Conservation (phyloP, 306 rosid genomes). For the Cercis canadensis region DNA sequence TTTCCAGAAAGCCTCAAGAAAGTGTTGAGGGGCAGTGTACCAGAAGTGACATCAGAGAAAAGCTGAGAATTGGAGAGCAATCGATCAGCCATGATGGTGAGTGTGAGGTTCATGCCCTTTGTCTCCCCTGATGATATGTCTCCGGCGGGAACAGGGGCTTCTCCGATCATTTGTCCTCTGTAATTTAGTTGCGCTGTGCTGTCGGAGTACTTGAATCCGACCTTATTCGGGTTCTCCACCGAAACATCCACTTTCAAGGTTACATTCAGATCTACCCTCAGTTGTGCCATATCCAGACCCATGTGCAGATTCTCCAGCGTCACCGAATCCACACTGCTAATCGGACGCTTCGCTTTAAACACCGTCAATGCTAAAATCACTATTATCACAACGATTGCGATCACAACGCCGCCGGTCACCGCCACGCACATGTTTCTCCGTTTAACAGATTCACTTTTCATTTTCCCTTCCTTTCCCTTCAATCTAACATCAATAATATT, state of each 20-base stretch:
- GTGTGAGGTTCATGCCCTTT: slow-evolving; percentile 44
- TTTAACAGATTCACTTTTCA: slow-evolving; percentile 28
- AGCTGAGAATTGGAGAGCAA: slow-evolving; percentile 38
- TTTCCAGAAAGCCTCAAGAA: slow-evolving; percentile 43
- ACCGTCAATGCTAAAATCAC: slow-evolving; percentile 55
- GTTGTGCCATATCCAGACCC: slow-evolving; percentile 15
- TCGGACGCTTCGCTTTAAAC: slow-evolving; percentile 54
- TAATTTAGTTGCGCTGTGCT: slow-evolving; percentile 55
- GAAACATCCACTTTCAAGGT: slow-evolving; percentile 50
- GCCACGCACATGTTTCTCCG: slow-evolving; percentile 38
- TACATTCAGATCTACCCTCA: slow-evolving; percentile 47
- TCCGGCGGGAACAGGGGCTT: slow-evolving; percentile 50
- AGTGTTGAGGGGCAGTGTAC: slow-evolving; percentile 53
- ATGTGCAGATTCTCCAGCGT: slow-evolving; percentile 40
- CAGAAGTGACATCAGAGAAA: slow-evolving; percentile 43
- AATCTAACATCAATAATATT: no score
- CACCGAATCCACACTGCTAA: slow-evolving; percentile 34
- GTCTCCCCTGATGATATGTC: slow-evolving; percentile 43
- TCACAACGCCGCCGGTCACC: neutral
- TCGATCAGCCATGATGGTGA: slow-evolving; percentile 65
- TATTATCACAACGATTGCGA: slow-evolving; percentile 5
- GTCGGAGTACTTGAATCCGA: slow-evolving; percentile 49
- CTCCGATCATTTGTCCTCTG: slow-evolving; percentile 65
- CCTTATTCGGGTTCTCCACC: slow-evolving; percentile 56
- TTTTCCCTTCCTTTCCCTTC: neutral